These are phyloP conservation scores for Medicago arabica DNA, from an alignment of 306 rosid species.

Conservation along the genomic window DNA sequence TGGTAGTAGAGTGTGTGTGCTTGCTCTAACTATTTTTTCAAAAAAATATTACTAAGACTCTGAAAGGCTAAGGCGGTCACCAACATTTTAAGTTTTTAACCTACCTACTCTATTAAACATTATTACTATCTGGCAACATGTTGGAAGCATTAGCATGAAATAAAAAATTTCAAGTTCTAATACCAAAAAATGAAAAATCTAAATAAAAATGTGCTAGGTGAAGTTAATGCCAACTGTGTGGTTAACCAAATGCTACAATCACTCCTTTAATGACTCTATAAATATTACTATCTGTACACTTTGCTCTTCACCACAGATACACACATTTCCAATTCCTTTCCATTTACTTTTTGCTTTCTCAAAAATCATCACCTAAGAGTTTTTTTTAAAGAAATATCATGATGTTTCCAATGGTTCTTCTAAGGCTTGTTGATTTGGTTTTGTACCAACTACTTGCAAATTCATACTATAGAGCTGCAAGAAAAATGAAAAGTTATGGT, in stretches of 20 bases:
- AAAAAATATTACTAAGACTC: neutral
- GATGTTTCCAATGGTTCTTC: constrained; percentile 61
- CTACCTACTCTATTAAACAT: constrained; percentile 39
- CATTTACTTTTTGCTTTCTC: neutral
- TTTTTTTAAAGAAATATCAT: constrained; percentile 20
- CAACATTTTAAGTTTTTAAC: constrained; percentile 74
- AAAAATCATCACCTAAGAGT: neutral
- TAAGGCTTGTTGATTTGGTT: constrained; percentile 63
- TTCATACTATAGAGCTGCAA: constrained; percentile 70
- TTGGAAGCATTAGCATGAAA: constrained; percentile 37
- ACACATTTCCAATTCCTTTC: neutral
- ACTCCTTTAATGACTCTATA: constrained; percentile 55
- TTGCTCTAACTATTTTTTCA: constrained; percentile 7
- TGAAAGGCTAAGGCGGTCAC: constrained; percentile 52
- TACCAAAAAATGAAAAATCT: neutral
- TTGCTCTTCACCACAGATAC: constrained; percentile 38
- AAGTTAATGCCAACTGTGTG: constrained; percentile 70
- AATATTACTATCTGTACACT: constrained; percentile 46
- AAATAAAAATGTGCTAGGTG: constrained; percentile 10
- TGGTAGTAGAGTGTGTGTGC: neutral
- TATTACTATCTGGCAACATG: constrained; percentile 40
- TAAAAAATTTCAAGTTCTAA: neutral
- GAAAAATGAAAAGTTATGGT: constrained; percentile 64
- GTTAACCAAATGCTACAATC: constrained; percentile 61
- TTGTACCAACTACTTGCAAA: constrained; percentile 69